A percentile compares a stretch with the other conserved stretches of the same genome.
phyloP scores from a whole-genome alignment of 106 monocot genomes.

The Chionographis japonica region DNA sequence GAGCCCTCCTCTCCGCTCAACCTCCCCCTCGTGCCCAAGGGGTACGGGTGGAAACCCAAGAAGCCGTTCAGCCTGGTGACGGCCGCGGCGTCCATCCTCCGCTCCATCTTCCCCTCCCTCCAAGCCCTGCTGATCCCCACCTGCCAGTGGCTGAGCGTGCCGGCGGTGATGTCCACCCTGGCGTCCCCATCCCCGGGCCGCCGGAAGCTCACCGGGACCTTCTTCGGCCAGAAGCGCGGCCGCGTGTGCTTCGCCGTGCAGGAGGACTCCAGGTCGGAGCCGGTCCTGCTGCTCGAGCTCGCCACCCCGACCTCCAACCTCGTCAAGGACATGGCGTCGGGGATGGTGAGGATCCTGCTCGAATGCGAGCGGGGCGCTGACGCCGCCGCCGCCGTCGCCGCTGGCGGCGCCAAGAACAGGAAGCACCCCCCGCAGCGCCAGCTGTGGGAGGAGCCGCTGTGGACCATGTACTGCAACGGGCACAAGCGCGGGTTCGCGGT shows the following conservation, averaged over 20 bases:
- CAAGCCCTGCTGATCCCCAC: conserved; percentile 14
- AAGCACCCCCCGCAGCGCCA: background rate
- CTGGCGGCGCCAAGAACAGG: background rate
- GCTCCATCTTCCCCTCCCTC: conserved; percentile 22
- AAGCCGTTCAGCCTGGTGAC: background rate
- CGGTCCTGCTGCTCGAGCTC: conserved; percentile 43
- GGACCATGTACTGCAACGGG: conserved; percentile 65
- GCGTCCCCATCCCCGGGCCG: background rate
- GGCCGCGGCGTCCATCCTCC: conserved; percentile 14
- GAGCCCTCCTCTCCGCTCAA: conserved; percentile 6
- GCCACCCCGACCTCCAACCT: conserved; percentile 30
- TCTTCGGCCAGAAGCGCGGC: conserved; percentile 47
- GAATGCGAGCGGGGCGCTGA: conserved; percentile 24
- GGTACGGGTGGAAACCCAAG: background rate
- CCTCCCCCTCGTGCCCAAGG: conserved; percentile 1
- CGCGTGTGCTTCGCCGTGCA: conserved; percentile 53
- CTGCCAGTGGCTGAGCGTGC: background rate
- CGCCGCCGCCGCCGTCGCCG: background rate
- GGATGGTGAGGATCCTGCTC: conserved; percentile 50
- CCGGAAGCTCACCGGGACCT: conserved; percentile 39
- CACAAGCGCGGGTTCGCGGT: conserved; percentile 37
- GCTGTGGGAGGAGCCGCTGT: conserved; percentile 51
- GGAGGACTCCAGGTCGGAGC: conserved; percentile 20
- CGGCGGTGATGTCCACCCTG: background rate
- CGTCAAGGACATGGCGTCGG: conserved; percentile 64